phyloP scores from a whole-genome alignment of 495 filamentous ascomycete genomes.

The Viridothelium virens region DNA sequence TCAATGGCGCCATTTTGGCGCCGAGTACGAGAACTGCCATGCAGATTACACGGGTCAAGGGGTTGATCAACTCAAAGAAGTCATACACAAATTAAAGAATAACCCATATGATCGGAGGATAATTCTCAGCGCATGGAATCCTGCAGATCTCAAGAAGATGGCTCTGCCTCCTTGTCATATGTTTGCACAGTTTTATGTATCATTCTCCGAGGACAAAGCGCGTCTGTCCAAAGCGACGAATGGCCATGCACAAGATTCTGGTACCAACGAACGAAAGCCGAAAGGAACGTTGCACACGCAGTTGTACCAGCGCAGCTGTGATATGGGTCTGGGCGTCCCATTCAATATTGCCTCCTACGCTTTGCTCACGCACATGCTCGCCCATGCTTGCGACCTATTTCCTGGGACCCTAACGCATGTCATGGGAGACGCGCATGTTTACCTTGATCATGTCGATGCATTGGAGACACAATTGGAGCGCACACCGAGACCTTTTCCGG shows the following conservation, averaged over 20 bases:
- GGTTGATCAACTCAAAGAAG: slow-evolving; percentile 82
- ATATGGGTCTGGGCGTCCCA: slow-evolving; percentile 94
- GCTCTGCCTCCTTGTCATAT: slow-evolving; percentile 95
- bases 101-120: slow-evolving; percentile 84
- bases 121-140: slow-evolving; percentile 90
- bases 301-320: slow-evolving; percentile 88
- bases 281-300: slow-evolving; percentile 70
- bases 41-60: slow-evolving; percentile 83
- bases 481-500: slow-evolving; percentile 75
- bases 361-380: slow-evolving; percentile 86
- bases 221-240: slow-evolving; percentile 3
- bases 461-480: slow-evolving; percentile 69
- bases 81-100: slow-evolving; percentile 70
- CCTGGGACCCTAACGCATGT: slow-evolving; percentile 81
- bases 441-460: slow-evolving; percentile 86
- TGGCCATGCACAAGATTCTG: neutral
- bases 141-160: slow-evolving; percentile 77
- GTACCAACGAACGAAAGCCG: slow-evolving; percentile 32
- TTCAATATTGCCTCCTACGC: slow-evolving; percentile 97
- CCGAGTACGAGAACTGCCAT: slow-evolving; percentile 68
- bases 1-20: slow-evolving; percentile 98
- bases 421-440: slow-evolving; percentile 96
- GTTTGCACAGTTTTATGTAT: slow-evolving; percentile 98
- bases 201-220: slow-evolving; percentile 41
- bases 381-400: slow-evolving; percentile 71